phyloP scores from a whole-genome alignment of 768 basidiomycete species.

The Termitomyces sp. region DNA sequence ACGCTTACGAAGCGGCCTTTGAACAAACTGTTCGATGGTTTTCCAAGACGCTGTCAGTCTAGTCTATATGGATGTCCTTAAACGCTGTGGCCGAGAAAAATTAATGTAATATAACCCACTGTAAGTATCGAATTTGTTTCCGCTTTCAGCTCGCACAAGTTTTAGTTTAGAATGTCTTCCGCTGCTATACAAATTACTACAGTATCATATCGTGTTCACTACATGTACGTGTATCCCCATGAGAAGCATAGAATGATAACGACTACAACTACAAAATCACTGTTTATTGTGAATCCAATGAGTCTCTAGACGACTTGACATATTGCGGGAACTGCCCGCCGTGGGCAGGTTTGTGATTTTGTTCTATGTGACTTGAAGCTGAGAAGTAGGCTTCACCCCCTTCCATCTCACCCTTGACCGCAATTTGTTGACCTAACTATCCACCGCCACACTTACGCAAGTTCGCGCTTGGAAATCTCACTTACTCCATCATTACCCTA shows the following conservation, averaged over 20 bases:
- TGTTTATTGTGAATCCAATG: no score
- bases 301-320: no score
- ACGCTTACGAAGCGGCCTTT: constrained; percentile 36
- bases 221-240: background rate
- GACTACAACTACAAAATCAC: no score
- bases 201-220: background rate
- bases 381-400: no score
- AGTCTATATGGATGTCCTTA: background rate
- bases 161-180: background rate
- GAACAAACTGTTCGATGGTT: constrained; percentile 42
- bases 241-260: no score
- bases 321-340: no score
- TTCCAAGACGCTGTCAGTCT: constrained; percentile 30
- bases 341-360: background rate
- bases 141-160: no score
- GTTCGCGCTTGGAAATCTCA: no score
- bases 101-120: background rate
- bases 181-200: background rate
- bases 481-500: background rate
- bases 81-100: background rate
- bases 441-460: no score
- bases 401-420: background rate
- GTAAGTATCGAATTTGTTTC: background rate
- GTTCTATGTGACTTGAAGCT: background rate
- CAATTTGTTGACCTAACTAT: background rate